A percentile compares a stretch with the other conserved stretches of the same genome.
Evolutionary conservation across 2,329 filamentous ascomycete species (phyloP).

Genomic region (Colletotrichum scovillei): DNA sequence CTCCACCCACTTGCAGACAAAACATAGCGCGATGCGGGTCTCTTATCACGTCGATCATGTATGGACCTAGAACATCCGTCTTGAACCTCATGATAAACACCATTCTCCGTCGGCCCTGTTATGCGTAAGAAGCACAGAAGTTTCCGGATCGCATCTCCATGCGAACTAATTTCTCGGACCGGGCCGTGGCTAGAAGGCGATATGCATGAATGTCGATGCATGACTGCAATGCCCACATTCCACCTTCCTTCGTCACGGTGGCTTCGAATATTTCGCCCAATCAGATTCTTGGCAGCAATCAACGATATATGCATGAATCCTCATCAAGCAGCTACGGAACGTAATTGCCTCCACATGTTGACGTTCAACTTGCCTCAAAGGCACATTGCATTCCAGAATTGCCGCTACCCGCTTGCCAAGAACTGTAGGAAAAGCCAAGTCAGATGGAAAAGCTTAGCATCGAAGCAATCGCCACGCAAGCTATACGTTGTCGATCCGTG

Average conservation of each 20-base stretch:
- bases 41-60: not conserved
- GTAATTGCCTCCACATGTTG: not conserved
- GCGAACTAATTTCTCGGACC: not conserved
- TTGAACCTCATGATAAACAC: not conserved
- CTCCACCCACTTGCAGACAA: not conserved
- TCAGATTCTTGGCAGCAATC: not conserved
- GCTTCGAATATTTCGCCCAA: not conserved
- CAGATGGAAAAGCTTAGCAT: not conserved
- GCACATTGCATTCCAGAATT: not conserved
- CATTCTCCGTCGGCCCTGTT: not conserved
- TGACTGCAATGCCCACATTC: not conserved
- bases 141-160: not conserved
- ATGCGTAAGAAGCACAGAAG: not conserved
- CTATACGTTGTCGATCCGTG: too few relatives aligned
- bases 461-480: not conserved
- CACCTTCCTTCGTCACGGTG: not conserved
- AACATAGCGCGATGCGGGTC: not conserved
- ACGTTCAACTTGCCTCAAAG: not conserved
- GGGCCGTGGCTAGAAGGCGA: not conserved
- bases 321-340: not conserved
- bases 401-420: not conserved
- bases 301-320: not conserved
- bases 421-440: not conserved
- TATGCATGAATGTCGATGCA: not conserved
- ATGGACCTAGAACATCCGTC: not conserved